phyloP scores from a whole-genome alignment of 768 basidiomycete species.

The Omphalotus guepiniiformis region DNA sequence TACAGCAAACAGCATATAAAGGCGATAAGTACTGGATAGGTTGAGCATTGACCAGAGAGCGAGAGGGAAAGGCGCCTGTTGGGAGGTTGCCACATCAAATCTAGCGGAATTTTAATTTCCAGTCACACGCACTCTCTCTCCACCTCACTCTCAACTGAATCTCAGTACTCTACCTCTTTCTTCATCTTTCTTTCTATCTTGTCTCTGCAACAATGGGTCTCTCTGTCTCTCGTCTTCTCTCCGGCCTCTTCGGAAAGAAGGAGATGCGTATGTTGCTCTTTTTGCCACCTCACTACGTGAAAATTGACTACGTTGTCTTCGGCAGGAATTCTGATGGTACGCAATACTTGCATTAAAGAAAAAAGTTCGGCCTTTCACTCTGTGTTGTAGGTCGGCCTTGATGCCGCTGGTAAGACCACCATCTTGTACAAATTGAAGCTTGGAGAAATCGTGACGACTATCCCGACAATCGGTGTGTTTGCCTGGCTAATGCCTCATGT shows the following conservation, averaged over 20 bases:
- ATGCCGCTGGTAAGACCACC: slow-evolving; percentile 98
- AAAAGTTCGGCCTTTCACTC: neutral
- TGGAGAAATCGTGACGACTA: slow-evolving; percentile 99
- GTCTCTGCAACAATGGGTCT: slow-evolving; percentile 64
- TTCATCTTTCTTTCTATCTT: slow-evolving; percentile 26
- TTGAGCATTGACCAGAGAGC: too few relatives aligned
- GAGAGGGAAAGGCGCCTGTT: slow-evolving; percentile 17
- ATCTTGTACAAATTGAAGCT: slow-evolving; percentile 99
- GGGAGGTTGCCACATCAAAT: slow-evolving; percentile 4
- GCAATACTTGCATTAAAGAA: slow-evolving; percentile 10
- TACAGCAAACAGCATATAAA: too few relatives aligned
- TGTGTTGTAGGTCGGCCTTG: slow-evolving; percentile 82
- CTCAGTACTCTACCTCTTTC: slow-evolving; percentile 16
- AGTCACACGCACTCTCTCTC: slow-evolving; percentile 26
- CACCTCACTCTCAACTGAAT: slow-evolving; percentile 25
- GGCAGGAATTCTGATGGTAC: slow-evolving; percentile 94
- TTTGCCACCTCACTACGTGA: slow-evolving; percentile 25
- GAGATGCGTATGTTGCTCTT: slow-evolving; percentile 87
- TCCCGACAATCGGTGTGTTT: slow-evolving; percentile 90
- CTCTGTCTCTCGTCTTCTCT: slow-evolving; percentile 68
- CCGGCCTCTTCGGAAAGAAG: slow-evolving; percentile 93
- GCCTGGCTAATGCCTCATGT: slow-evolving; percentile 9
- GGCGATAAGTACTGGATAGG: too few relatives aligned
- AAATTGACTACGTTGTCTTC: slow-evolving; percentile 21
- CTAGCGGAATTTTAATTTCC: slow-evolving; percentile 45